Conservation (phyloP, 345 rosid genomes). For the Angophora floribunda region DNA sequence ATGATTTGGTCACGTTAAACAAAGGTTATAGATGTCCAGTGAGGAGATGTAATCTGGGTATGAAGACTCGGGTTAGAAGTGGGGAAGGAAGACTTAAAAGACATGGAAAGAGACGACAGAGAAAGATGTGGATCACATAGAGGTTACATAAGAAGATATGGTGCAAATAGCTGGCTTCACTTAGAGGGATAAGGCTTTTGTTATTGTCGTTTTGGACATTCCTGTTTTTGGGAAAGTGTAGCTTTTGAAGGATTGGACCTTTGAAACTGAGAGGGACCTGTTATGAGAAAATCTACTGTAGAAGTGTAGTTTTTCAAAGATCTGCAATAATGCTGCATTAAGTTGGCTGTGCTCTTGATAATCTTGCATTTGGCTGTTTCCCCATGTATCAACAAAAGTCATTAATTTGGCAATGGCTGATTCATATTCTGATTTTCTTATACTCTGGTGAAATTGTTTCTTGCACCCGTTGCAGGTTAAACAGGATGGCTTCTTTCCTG, state of each 20-base stretch:
- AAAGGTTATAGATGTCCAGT: not conserved
- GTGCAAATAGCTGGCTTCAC: not conserved
- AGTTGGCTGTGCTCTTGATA: not conserved
- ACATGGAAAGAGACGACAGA: not conserved
- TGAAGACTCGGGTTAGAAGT: not conserved
- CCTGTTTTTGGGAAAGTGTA: not conserved
- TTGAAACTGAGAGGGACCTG: not conserved
- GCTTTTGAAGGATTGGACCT: not conserved
- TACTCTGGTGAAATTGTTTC: not conserved
- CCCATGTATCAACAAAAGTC: not conserved
- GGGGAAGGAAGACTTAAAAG: not conserved
- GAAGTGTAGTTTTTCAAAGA: not conserved
- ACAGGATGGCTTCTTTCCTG: conserved; percentile 92
- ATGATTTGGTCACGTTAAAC: not conserved
- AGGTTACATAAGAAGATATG: not conserved
- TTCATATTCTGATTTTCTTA: not conserved
- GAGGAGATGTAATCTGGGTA: not conserved
- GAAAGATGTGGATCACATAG: not conserved
- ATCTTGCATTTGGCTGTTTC: not conserved
- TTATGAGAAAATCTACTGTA: not conserved
- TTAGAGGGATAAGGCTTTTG: not conserved
- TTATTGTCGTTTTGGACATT: not conserved
- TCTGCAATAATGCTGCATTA: not conserved
- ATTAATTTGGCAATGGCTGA: not conserved
- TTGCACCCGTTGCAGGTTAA: conserved; percentile 57